Base-by-base conservation (phyloP, 495 filamentous ascomycete species). In the Aspergillus nanangensis region DNA sequence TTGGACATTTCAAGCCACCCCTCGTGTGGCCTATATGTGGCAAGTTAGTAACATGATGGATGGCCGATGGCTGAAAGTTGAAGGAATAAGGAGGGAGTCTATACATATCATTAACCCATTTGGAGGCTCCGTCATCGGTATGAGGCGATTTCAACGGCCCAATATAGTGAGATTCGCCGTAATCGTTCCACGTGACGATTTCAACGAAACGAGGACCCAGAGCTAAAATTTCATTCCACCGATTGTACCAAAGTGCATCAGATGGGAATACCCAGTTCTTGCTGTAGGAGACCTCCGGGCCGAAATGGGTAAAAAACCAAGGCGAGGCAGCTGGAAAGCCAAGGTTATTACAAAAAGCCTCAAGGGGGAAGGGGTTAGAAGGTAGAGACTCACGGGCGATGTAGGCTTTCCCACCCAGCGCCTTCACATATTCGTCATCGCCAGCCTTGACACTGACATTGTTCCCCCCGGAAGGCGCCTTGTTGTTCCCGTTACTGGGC, bases 131-230 rank as follows among this genome's bases (percentile, higher is more conserved):
- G 45, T 81, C 75, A 39, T 82, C 77, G 3, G 60, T 62, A 47
- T 80, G 78, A 24, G 65, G 67, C n/a, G 69, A 74, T 3, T 57
- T 70, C 37, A 78, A 56, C 2, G 76, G 75, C n/a, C 65, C 67
- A 31, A 70, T 55, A 31, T 75, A 75, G 29, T 80, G 77, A 4
- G 75, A 76, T 58, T 86, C 81, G 45, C 80, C 79, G 43, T 77
- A 84, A 51, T 85, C 81, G 50, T 87, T 87, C 82, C 80, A 86
- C 20, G 76, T 81, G 35, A 85, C 64, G 38, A 84, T 79, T 56
- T 82, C 77, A 24, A 84, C 54, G 51, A 78, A 79, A 24, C 67
- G 61, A 17, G 79, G 76, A 9, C 60, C 50, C 2, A 75, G 44
- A 9, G 48, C 41, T 9, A 82, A 51, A 15, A 82, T 65, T 40